Percentiles rank a stretch among this genome's conserved stretches.
Conservation (phyloP, 176 grass and related monocot genomes). For the Microstegium vimineum region DNA sequence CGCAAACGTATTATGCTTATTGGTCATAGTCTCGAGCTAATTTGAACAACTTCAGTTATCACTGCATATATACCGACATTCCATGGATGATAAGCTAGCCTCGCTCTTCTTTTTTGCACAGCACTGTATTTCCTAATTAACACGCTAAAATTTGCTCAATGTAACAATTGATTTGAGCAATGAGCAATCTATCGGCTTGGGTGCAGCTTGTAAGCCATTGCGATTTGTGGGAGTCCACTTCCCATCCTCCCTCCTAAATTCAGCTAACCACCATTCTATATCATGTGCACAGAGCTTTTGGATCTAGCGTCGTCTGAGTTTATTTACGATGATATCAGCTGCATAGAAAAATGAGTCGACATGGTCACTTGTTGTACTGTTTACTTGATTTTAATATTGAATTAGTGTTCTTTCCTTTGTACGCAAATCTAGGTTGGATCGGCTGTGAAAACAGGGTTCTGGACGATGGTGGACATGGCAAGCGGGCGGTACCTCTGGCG, state of each 20-base stretch:
- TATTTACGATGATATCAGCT: background rate
- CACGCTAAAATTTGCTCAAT: background rate
- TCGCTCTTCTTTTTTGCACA: background rate
- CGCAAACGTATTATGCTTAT: background rate
- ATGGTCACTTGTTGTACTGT: background rate
- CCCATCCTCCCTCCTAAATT: background rate
- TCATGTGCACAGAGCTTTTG: background rate
- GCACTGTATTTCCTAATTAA: background rate
- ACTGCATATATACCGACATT: background rate
- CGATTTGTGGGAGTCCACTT: too few species aligned
- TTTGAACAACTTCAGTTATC: background rate
- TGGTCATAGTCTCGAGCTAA: background rate
- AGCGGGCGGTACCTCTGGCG: conserved; percentile 87
- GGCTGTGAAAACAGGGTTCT: conserved; percentile 64
- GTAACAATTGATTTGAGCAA: background rate
- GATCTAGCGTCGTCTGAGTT: background rate
- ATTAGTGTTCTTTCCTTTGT: background rate
- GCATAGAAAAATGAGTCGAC: background rate
- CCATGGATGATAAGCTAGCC: background rate
- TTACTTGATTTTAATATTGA: background rate
- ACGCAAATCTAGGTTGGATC: conserved; percentile 56
- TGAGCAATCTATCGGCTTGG: background rate
- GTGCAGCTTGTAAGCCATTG: background rate
- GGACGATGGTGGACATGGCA: conserved; percentile 92
- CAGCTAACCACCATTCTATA: background rate